Percentiles rank a stretch among this genome's conserved stretches.
These are phyloP conservation scores for Magnolia changhungtana DNA, from an alignment of 164 flowering plant genomes.

Conservation along the genomic window DNA sequence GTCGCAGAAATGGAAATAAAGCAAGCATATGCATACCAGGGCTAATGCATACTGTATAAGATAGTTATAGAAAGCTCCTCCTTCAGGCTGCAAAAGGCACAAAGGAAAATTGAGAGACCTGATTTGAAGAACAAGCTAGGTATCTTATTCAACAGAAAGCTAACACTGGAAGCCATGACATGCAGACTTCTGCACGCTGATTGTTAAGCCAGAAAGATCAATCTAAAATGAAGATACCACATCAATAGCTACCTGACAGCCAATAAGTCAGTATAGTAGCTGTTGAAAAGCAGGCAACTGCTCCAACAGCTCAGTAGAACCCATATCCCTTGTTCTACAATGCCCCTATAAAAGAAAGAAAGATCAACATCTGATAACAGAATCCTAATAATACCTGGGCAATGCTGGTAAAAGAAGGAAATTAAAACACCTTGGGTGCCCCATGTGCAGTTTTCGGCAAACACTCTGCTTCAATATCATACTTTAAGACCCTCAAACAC, in stretches of 20 bases:
- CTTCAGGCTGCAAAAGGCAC: slow-evolving; percentile 80
- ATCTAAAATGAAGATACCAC: neutral
- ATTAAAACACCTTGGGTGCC: slow-evolving; percentile 43
- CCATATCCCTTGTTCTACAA: slow-evolving; percentile 66
- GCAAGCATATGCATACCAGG: slow-evolving; percentile 49
- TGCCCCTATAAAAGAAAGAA: slow-evolving; percentile 36
- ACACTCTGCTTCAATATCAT: slow-evolving; percentile 83
- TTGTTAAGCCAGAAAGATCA: neutral
- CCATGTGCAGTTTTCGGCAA: slow-evolving; percentile 50
- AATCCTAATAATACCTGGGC: neutral
- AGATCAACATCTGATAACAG: neutral
- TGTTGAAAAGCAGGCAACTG: slow-evolving; percentile 92
- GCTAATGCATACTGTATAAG: slow-evolving; percentile 96
- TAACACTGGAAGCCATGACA: neutral
- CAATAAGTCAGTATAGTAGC: slow-evolving; percentile 71
- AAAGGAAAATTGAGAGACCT: neutral
- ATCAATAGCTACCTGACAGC: slow-evolving; percentile 62
- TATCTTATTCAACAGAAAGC: neutral
- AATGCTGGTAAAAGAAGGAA: neutral
- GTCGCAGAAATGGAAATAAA: neutral
- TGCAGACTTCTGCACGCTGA: neutral
- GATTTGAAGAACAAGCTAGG: neutral
- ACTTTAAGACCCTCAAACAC: slow-evolving; percentile 70
- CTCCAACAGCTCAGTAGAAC: slow-evolving; percentile 57
- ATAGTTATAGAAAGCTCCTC: slow-evolving; percentile 71